A percentile compares a stretch with the other conserved stretches of the same genome.
phyloP scores from a whole-genome alignment of 2,329 filamentous ascomycete genomes.

The Polytolypa hystricis region DNA sequence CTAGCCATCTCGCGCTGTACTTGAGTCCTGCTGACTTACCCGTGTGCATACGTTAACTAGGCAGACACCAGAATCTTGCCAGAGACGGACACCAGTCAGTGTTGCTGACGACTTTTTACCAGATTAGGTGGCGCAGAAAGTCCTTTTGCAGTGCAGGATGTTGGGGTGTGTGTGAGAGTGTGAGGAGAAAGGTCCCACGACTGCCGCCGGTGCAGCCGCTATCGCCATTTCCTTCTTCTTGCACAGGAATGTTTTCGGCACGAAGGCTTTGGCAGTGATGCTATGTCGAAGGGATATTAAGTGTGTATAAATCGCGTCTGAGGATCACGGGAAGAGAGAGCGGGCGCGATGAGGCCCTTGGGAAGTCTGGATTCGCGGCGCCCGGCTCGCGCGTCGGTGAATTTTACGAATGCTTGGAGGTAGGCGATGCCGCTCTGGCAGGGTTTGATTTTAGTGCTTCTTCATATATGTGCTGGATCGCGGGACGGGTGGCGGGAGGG shows the following conservation, averaged over 20 bases:
- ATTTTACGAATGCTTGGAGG: slow-evolving; percentile 18
- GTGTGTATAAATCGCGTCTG: slow-evolving; percentile 20
- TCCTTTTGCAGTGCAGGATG: slow-evolving; percentile 20
- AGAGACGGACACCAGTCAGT: slow-evolving; percentile 19
- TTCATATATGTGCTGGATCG: slow-evolving; percentile 9
- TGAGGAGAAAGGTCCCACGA: slow-evolving; percentile 15
- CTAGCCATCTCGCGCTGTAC: slow-evolving; percentile 15
- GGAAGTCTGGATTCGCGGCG: slow-evolving; percentile 14
- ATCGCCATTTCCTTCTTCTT: slow-evolving; percentile 12
- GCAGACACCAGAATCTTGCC: slow-evolving; percentile 20
- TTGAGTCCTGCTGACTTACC: slow-evolving; percentile 19
- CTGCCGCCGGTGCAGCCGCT: slow-evolving; percentile 1
- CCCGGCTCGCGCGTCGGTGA: slow-evolving; percentile 17
- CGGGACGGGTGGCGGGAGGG: neutral
- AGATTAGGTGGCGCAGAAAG: slow-evolving; percentile 21
- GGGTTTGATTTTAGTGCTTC: slow-evolving; percentile 8
- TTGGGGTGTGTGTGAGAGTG: slow-evolving; percentile 18
- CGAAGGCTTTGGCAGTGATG: slow-evolving; percentile 21
- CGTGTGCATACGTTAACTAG: slow-evolving; percentile 22
- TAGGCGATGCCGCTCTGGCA: slow-evolving; percentile 17
- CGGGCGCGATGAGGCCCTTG: slow-evolving; percentile 16
- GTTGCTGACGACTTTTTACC: slow-evolving; percentile 18
- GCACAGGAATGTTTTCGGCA: no score
- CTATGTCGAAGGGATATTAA: slow-evolving; percentile 21
- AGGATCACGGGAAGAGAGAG: slow-evolving; percentile 18